Percentiles rank a stretch among this genome's conserved stretches.
Conservation (phyloP, 1,284 basidiomycete genomes). For the Pseudozyma hubeiensis region DNA sequence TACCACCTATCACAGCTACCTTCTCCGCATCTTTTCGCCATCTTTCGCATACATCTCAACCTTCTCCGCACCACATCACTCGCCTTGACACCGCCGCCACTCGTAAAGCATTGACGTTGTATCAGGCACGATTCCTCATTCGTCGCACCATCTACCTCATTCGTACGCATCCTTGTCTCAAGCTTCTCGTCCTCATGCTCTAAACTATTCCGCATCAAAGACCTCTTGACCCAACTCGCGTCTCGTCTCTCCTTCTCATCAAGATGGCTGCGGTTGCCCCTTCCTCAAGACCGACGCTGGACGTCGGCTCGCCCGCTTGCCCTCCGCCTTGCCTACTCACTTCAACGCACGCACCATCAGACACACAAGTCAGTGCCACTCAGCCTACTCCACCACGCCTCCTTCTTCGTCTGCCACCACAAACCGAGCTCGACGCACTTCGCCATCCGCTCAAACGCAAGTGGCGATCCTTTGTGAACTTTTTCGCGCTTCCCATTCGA, state of each 20-base stretch:
- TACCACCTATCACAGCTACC: too few relatives aligned
- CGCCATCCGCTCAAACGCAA: conserved; percentile 41
- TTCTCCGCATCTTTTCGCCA: too few relatives aligned
- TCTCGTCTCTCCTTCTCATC: neutral
- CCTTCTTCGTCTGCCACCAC: conserved; percentile 9
- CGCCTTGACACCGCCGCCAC: too few relatives aligned
- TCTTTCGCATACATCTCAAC: too few relatives aligned
- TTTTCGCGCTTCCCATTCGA: conserved; percentile 52
- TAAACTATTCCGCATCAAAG: neutral
- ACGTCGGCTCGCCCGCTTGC: neutral
- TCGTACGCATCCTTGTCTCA: too few relatives aligned
- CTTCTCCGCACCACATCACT: too few relatives aligned
- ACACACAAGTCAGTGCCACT: neutral
- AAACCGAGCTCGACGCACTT: neutral
- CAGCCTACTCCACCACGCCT: conserved; percentile 5
- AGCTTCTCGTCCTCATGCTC: neutral
- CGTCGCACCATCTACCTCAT: too few relatives aligned
- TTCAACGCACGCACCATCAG: neutral
- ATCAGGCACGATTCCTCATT: too few relatives aligned
- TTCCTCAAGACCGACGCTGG: conserved; percentile 9
- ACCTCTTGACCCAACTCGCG: too few relatives aligned
- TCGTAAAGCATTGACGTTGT: too few relatives aligned
- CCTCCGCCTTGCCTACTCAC: neutral
- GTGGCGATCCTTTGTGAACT: conserved; percentile 47
- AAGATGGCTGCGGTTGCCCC: conserved; percentile 25